These are phyloP conservation scores for Lepidium africanum DNA, from an alignment of 345 rosid species.

Conservation along the genomic window DNA sequence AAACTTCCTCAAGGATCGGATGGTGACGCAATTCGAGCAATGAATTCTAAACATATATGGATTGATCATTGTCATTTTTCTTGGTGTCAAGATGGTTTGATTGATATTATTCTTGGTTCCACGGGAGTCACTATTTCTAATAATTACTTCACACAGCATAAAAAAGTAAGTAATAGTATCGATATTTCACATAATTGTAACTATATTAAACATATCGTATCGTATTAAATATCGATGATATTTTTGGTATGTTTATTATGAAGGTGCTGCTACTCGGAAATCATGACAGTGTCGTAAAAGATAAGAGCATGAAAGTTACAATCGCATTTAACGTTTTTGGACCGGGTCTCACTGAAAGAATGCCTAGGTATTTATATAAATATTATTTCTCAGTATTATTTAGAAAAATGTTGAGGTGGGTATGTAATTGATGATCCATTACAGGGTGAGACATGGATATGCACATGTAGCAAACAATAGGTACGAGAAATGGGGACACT, in stretches of 20 bases:
- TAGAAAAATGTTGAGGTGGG: constrained; percentile 1
- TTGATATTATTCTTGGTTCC: constrained; percentile 80
- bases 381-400: not conserved
- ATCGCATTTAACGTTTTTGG: constrained; percentile 77
- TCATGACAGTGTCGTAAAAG: constrained; percentile 55
- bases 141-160: constrained; percentile 73
- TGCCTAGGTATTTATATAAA: constrained; percentile 61
- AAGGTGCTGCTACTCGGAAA: constrained; percentile 84
- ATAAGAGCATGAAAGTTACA: constrained; percentile 71
- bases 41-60: constrained; percentile 74
- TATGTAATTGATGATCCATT: not conserved
- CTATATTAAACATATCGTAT: too few relatives aligned
- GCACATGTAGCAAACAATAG: constrained; percentile 88
- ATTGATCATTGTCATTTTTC: constrained; percentile 75
- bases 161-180: constrained; percentile 40
- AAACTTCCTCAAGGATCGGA: constrained; percentile 63
- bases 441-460: constrained; percentile 61
- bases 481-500: constrained; percentile 73
- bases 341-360: constrained; percentile 75
- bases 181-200: not conserved
- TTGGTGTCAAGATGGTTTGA: constrained; percentile 60
- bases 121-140: constrained; percentile 77
- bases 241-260: not conserved
- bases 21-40: constrained; percentile 65
- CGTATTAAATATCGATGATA: not conserved